Percentiles rank a stretch among this genome's conserved stretches.
Conservation (phyloP, 1,284 basidiomycete genomes). For the Exobasidium rhododendri region DNA sequence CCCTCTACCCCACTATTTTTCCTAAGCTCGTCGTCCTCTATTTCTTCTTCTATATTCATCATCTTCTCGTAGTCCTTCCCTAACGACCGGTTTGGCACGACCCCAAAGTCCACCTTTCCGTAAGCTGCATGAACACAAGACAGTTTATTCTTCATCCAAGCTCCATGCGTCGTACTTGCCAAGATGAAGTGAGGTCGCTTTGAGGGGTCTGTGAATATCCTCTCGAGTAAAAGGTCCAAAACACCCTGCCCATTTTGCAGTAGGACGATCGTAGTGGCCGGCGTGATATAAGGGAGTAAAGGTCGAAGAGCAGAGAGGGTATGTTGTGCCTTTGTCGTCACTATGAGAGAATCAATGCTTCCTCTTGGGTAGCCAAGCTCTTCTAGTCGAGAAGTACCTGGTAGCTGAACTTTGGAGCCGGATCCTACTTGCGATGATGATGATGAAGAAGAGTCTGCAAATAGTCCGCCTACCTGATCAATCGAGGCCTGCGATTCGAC, state of each 20-base stretch:
- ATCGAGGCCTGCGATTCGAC: slow-evolving; percentile 35
- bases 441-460: neutral
- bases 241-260: slow-evolving; percentile 88
- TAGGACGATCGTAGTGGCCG: slow-evolving; percentile 76
- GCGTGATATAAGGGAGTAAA: slow-evolving; percentile 67
- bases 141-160: slow-evolving; percentile 59
- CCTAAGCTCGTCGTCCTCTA: neutral
- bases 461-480: neutral
- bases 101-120: slow-evolving; percentile 73
- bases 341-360: slow-evolving; percentile 62
- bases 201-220: slow-evolving; percentile 70
- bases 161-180: slow-evolving; percentile 76
- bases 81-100: slow-evolving; percentile 65
- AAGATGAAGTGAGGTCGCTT: slow-evolving; percentile 81
- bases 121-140: slow-evolving; percentile 71
- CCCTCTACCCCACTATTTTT: neutral
- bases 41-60: neutral
- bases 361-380: slow-evolving; percentile 1
- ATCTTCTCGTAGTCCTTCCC: slow-evolving; percentile 43
- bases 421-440: neutral
- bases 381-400: slow-evolving; percentile 1
- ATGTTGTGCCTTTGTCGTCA: slow-evolving; percentile 75
- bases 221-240: slow-evolving; percentile 71
- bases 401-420: slow-evolving; percentile 4
- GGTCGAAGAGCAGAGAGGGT: slow-evolving; percentile 64